phyloP scores from a whole-genome alignment of 768 basidiomycete genomes.

The Paxillus ammoniavirescens region DNA sequence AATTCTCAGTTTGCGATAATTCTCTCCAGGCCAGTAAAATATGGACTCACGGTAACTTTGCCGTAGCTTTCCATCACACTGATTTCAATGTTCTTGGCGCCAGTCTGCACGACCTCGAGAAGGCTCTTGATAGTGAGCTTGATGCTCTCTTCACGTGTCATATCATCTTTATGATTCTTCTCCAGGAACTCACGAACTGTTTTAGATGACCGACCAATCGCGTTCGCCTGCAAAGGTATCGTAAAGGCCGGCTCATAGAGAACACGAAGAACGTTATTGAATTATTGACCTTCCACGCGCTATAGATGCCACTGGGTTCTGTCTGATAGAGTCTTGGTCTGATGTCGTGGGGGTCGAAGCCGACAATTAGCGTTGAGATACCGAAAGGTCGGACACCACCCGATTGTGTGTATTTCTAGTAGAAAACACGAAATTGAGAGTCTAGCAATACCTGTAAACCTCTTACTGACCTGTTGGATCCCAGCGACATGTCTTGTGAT shows the following conservation, averaged over 20 bases:
- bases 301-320: constrained; percentile 97
- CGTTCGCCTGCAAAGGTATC: constrained; percentile 71
- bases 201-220: constrained; percentile 96
- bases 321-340: constrained; percentile 92
- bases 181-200: constrained; percentile 98
- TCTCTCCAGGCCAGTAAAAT: not conserved
- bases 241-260: not conserved
- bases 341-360: constrained; percentile 92
- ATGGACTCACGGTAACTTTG: constrained; percentile 72
- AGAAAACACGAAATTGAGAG: not conserved
- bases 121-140: constrained; percentile 94
- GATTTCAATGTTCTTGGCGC: constrained; percentile 99
- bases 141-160: constrained; percentile 86
- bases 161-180: constrained; percentile 93
- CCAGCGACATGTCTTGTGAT: constrained; percentile 97
- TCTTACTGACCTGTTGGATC: constrained; percentile 83
- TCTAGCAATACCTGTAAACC: not conserved
- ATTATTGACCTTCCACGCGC: constrained; percentile 87
- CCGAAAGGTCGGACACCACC: constrained; percentile 98
- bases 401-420: constrained; percentile 93
- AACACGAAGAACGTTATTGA: constrained; percentile 24
- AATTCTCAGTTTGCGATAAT: not conserved
- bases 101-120: constrained; percentile 97
- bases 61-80: constrained; percentile 96
- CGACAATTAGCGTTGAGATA: constrained; percentile 94